These are phyloP conservation scores for Nymphaea thermarum DNA, from an alignment of 164 flowering plant genomes.

Conservation along the genomic window DNA sequence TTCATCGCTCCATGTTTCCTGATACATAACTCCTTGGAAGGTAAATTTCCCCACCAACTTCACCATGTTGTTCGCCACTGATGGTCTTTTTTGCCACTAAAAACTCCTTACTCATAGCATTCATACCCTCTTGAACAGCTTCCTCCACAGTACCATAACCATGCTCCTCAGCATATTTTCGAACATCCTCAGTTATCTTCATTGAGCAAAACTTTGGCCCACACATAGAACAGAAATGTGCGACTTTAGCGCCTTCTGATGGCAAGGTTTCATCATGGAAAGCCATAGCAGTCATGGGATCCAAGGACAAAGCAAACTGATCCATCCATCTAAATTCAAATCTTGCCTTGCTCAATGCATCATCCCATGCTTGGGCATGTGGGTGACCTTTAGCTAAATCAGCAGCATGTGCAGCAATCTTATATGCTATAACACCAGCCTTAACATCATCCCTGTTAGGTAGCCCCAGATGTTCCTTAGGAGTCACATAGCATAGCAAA, in stretches of 20 bases:
- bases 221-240: slow-evolving; percentile 99
- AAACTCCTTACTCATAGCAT: slow-evolving; percentile 94
- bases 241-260: slow-evolving; percentile 94
- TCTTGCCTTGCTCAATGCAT: slow-evolving; percentile 97
- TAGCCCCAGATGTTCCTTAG: slow-evolving; percentile 96
- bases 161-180: slow-evolving; percentile 96
- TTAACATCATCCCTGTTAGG: slow-evolving; percentile 98
- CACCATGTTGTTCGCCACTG: slow-evolving; percentile 97
- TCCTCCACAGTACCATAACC: slow-evolving; percentile 96
- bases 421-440: slow-evolving; percentile 95
- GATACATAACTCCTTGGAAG: slow-evolving; percentile 46
- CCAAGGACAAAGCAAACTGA: slow-evolving; percentile 91
- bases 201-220: slow-evolving; percentile 99
- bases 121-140: slow-evolving; percentile 83
- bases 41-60: slow-evolving; percentile 93
- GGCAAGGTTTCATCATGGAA: slow-evolving; percentile 98
- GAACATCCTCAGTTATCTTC: slow-evolving; percentile 98
- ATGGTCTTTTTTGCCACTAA: slow-evolving; percentile 83
- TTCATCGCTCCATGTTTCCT: slow-evolving; percentile 28
- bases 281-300: slow-evolving; percentile 96
- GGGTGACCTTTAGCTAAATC: slow-evolving; percentile 94
- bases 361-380: slow-evolving; percentile 96
- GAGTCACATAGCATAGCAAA: slow-evolving; percentile 96
- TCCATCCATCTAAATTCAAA: slow-evolving; percentile 99
- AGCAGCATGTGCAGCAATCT: slow-evolving; percentile 99